Conservation (phyloP, 1,139 yeast genomes). For the Scheffersomyces stambukii region DNA sequence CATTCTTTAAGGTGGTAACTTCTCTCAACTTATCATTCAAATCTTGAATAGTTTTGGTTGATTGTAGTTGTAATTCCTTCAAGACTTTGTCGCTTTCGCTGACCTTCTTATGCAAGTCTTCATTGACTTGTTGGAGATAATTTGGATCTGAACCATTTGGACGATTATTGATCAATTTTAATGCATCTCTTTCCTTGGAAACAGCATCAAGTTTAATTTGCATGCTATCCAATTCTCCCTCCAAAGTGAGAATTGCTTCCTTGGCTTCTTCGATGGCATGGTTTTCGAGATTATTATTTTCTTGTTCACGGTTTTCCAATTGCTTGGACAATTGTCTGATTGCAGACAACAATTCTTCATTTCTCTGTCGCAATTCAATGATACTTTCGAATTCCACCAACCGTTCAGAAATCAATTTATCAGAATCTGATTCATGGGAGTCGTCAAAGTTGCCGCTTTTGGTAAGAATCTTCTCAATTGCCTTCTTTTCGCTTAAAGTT, state of each 20-base stretch:
- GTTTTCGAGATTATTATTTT: conserved; percentile 46
- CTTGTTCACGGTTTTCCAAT: conserved; percentile 52
- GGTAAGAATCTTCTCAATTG: conserved; percentile 42
- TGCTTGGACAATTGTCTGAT: conserved; percentile 67
- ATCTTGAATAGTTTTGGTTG: conserved; percentile 18
- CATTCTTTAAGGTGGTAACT: conserved; percentile 24
- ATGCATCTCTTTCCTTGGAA: conserved; percentile 62
- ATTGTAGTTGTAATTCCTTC: conserved; percentile 27
- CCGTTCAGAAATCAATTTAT: conserved; percentile 64
- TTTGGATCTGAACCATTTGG: conserved; percentile 14
- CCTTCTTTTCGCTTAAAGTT: conserved; percentile 51
- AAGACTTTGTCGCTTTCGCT: conserved; percentile 25
- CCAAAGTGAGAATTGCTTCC: conserved; percentile 65
- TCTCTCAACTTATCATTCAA: conserved; percentile 27
- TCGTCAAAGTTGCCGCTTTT: conserved; percentile 31
- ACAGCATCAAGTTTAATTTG: conserved; percentile 50
- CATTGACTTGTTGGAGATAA: conserved; percentile 24
- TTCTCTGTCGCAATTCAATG: conserved; percentile 66
- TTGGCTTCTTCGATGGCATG: conserved; percentile 69
- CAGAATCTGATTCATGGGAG: conserved; percentile 58
- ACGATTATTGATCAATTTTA: conserved; percentile 32
- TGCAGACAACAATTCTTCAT: conserved; percentile 63
- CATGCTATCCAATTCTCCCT: conserved; percentile 54
- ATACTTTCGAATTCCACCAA: conserved; percentile 66
- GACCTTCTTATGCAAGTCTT: conserved; percentile 25